Base-by-base conservation (phyloP, 352 stramenopile genomes). In the Globisporangium carolinianum region DNA sequence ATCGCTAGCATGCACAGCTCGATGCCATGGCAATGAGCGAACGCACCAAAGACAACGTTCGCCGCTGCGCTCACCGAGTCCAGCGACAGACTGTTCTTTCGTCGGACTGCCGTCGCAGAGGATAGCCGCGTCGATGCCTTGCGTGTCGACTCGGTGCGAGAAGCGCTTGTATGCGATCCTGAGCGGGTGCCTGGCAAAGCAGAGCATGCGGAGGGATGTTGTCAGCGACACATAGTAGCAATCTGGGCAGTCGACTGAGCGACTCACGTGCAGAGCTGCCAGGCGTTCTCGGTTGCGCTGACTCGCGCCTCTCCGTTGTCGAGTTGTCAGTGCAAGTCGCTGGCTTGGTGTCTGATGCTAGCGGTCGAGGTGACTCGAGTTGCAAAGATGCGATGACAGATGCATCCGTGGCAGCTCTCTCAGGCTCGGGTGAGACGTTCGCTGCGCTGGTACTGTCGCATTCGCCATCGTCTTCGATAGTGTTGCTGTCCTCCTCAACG, bases 1-100 rank as follows among this genome's bases (percentile, higher is more conserved):
- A 32, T 3, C 24, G 3, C 24, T 32, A 32, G 24, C 24, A 32
- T 32, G 24, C 24, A 32, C 24, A 32, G 24, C 24, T 32, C 24
- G 24, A 32, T 32, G 3, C 24, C 24, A 32, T 32, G 24, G 3
- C 24, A 32, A 32, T 32, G 32, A 43, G 32, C 11, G 32, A 6
- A 42, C 49, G n/a, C n/a, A 57, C 42, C 57, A 18, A 62, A 47
- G 50, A 52, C n/a, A 6, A 47, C 43, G 18, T 42, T 55, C 14
- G 42, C 24, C 18, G 6, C 9, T 7, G 32, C 11, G 12, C 9
- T 3, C 9, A 48, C 17, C 1, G 46, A 45, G 6, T 47, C 41
- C 12, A 41, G 18, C 0, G 24, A 1, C 6, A 47, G n/a, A 12
- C 17, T 38, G 12, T 37, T 35, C 10, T 6, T 54, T 5, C 37